Base-by-base conservation (phyloP, 106 monocot genomes). In the Dendrobium chrysotoxum region DNA sequence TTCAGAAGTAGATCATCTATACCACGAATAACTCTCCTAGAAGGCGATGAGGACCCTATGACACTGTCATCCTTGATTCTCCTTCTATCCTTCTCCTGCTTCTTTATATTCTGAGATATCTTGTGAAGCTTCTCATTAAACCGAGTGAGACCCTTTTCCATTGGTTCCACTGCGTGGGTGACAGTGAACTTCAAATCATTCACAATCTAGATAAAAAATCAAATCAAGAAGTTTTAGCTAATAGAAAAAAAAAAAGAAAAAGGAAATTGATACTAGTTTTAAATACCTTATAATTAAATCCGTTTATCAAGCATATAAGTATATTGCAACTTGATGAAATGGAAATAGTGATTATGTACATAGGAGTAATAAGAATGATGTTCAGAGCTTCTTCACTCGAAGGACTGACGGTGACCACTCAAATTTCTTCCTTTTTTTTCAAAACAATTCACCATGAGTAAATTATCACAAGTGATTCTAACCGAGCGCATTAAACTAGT, bases 151-250 rank as follows among this genome's bases (percentile, higher is more conserved):
- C 92, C 90, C 83, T 94, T 94, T 88, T 98, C 92, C 86, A 98
- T 87, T 5, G 97, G 97, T 72, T 92, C 97, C 58, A 92, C 92
- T 2, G 92, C 97, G 26, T 98, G 97, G 47, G 20, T 98, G 57
- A 98, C 91, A 0, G 97, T 94, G 75, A 98, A 98, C 88, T 91
- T 98, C 78, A 98, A 83, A 86, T 98, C 97, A 76, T 92, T 92
- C 55, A 94, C 90, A 74, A 97, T 97, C 94, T 97, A 82, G 71
- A 79, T 9, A 39, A 55, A 81, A 61, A 61, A 28, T 12, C 20
- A 77, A 57, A 78, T 50, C 10, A 76, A 74, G 46, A 76, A 76
- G 26, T 4, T 76, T 76, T 23, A 76, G 25, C 44, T 0, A 45
- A 12, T 11, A n/a, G 4, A 4, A 12, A 46, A 17, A 46, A 73